Base-by-base conservation (phyloP, 176 grass and related monocot genomes). In the Cocos nucifera region DNA sequence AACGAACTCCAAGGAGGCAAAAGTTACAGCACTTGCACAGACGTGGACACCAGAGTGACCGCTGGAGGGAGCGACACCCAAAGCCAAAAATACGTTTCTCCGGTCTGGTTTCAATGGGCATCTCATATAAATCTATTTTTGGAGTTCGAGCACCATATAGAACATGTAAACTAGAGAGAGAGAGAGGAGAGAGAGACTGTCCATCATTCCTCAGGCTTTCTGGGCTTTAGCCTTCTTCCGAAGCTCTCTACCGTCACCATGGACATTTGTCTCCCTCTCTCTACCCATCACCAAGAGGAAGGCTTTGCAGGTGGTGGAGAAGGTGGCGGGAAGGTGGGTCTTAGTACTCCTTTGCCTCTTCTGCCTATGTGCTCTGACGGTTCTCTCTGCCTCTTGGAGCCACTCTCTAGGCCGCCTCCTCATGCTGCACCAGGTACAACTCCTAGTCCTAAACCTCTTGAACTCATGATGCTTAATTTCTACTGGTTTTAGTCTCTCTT, bases 361-460 rank as follows among this genome's bases (percentile, higher is more conserved):
- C 53, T 59, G 50, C 67, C 60, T 61, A 15, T 67, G 3, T 73
- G 60, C 19, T 75, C 76, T 53, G 75, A 74, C 59, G 69, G 19
- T 5, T 69, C 85, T 57, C 17, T 70, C 24, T 64, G 29, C 60
- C 21, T 63, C 68, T 53, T 60, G 60, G 67, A 79, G 54, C 76
- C 24, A 10, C 19, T 18, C 20, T 53, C 63, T 15, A 63, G 39
- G 21, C 54, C 69, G 50, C 19, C 26, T 71, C 19, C 26, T 71
- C 50, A 21, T 49, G 24, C 18, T 71, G 15, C 75, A 48, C 25
- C 59, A 54, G 77, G 77, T 79, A 67, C 15, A 44, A 44, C 10
- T 14, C 8, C 2, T 12, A 44, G 35, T 44, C 35, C 35, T 12
- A 44, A 12, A 0, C 35, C 35, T 44, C 10, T 44, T 44, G 35